phyloP scores from a whole-genome alignment of 2,329 filamentous ascomycete species.

The Aspergillus terreus region DNA sequence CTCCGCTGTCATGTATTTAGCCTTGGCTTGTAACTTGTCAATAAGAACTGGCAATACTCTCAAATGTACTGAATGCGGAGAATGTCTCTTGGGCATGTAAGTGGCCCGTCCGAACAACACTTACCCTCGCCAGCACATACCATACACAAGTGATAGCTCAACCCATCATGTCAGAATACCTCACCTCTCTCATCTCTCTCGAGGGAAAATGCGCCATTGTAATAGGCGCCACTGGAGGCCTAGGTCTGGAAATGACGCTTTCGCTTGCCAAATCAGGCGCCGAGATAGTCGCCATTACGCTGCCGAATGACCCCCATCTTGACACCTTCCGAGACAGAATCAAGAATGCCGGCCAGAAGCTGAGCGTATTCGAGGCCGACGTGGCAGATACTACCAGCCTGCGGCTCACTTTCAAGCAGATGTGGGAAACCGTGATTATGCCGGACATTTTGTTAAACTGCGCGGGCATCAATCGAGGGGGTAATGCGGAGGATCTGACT shows the following conservation, averaged over 20 bases:
- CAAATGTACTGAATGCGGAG: neutral
- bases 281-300: neutral
- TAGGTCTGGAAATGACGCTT: neutral
- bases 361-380: neutral
- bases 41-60: too few relatives aligned
- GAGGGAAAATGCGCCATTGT: neutral
- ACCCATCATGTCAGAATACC: neutral
- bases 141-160: neutral
- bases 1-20: too few relatives aligned
- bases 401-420: neutral
- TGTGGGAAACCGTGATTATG: neutral
- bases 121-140: neutral
- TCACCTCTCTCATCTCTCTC: neutral
- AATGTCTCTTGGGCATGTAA: neutral
- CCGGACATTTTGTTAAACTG: neutral
- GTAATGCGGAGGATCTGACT: neutral
- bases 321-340: neutral
- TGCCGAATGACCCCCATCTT: neutral
- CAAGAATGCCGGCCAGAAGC: neutral
- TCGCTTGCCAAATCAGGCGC: neutral
- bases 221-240: neutral
- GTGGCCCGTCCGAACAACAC: neutral
- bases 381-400: neutral
- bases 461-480: neutral
- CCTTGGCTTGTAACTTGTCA: too few relatives aligned